These are phyloP conservation scores for Geotrichum siamense DNA, from an alignment of 1,139 yeast species.

Conservation along the genomic window DNA sequence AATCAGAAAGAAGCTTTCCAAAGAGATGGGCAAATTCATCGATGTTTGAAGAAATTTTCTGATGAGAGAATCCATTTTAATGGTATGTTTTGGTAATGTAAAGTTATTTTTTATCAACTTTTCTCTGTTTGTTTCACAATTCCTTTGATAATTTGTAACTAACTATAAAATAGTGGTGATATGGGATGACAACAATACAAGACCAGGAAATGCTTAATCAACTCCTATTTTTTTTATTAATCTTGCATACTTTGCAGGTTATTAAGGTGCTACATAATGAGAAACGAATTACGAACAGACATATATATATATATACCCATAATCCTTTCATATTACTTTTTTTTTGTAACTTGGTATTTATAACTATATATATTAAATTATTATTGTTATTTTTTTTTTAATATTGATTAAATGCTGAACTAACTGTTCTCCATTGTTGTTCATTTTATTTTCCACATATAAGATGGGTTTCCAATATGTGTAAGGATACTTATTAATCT, in stretches of 20 bases:
- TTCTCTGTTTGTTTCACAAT: neutral
- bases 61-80: constrained; percentile 8
- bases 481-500: too few relatives aligned
- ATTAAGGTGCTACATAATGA: neutral
- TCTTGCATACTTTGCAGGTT: neutral
- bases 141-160: too few relatives aligned
- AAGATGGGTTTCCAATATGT: too few relatives aligned
- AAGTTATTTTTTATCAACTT: neutral
- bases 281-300: constrained; percentile 2
- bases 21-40: constrained; percentile 10
- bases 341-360: too few relatives aligned
- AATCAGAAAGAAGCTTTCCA: constrained; percentile 7
- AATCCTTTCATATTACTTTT: too few relatives aligned
- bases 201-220: neutral
- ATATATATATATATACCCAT: too few relatives aligned
- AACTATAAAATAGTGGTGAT: constrained; percentile 2
- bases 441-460: too few relatives aligned
- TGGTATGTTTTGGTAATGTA: constrained; percentile 6
- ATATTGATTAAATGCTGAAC: too few relatives aligned
- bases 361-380: too few relatives aligned
- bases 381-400: too few relatives aligned
- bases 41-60: constrained; percentile 9
- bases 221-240: neutral
- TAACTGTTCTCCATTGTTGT: too few relatives aligned
- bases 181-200: constrained; percentile 10